These are phyloP conservation scores for Phytophthora palmivora DNA, from an alignment of 352 stramenopile species.

Conservation along the genomic window DNA sequence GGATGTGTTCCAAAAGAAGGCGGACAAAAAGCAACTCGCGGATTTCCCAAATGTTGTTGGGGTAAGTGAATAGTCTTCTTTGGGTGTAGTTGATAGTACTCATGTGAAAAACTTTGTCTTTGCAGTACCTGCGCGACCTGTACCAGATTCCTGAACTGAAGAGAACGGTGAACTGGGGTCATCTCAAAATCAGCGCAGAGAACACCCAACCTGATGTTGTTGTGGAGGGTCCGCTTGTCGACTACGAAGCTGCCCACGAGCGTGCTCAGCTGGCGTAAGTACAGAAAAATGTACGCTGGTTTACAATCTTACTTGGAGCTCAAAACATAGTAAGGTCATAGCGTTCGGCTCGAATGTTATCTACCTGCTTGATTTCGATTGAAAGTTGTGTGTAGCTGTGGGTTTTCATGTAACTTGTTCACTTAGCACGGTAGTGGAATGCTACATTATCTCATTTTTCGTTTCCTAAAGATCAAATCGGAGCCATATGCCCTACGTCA, in stretches of 20 bases:
- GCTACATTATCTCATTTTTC: too few relatives aligned
- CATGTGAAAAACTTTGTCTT: not conserved
- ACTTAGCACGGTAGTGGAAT: too few relatives aligned
- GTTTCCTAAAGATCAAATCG: too few relatives aligned
- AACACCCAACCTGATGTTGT: slow-evolving; percentile 75
- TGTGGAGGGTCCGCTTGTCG: slow-evolving; percentile 63
- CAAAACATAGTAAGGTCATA: too few relatives aligned
- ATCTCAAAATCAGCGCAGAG: slow-evolving; percentile 91
- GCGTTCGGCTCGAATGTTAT: too few relatives aligned
- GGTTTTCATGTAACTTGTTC: too few relatives aligned
- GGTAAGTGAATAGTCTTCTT: slow-evolving; percentile 14
- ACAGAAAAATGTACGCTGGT: too few relatives aligned
- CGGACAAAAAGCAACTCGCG: slow-evolving; percentile 43
- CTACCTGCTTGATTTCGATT: too few relatives aligned
- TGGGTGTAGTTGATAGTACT: not conserved
- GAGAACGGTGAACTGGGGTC: slow-evolving; percentile 85
- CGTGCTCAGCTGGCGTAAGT: slow-evolving; percentile 21
- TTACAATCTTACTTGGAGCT: too few relatives aligned
- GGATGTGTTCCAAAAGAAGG: slow-evolving; percentile 35
- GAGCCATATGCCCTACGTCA: too few relatives aligned
- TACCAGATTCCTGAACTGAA: slow-evolving; percentile 86
- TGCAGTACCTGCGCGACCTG: slow-evolving; percentile 56
- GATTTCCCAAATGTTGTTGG: slow-evolving; percentile 59
- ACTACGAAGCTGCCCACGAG: slow-evolving; percentile 41
- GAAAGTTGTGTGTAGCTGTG: too few relatives aligned